Evolutionary conservation across 1,139 yeast genomes (phyloP).

Genomic region (Pichia sp.): DNA sequence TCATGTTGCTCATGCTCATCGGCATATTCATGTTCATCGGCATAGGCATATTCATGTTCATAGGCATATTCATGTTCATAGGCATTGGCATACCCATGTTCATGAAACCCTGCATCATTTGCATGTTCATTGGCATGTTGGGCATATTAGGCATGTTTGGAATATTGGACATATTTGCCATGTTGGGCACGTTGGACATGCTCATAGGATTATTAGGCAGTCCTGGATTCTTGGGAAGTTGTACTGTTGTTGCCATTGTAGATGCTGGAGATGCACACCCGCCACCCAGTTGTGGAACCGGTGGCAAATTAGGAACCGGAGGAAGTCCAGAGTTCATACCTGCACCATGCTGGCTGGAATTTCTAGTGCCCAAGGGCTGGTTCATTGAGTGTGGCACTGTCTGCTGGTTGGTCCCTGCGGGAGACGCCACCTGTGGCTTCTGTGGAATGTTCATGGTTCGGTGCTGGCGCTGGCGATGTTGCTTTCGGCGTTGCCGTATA

Average conservation of each 20-base stretch:
- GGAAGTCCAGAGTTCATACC: too few relatives aligned
- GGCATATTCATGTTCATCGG: background rate
- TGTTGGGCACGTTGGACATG: conserved; percentile 2
- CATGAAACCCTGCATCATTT: too few relatives aligned
- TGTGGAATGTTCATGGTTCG: background rate
- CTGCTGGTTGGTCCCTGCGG: too few relatives aligned
- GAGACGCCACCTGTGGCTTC: background rate
- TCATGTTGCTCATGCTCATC: conserved; percentile 1
- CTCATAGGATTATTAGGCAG: background rate
- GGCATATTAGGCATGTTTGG: background rate
- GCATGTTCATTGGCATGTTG: background rate
- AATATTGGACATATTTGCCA: conserved; percentile 4
- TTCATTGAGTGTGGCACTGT: too few relatives aligned
- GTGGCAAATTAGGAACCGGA: background rate
- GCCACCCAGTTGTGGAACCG: background rate
- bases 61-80: conserved; percentile 2
- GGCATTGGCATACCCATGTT: too few relatives aligned
- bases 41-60: conserved; percentile 1
- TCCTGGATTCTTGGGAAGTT: background rate
- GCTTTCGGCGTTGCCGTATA: too few relatives aligned
- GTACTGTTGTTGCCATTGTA: background rate
- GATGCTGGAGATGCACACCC: background rate
- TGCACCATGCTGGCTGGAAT: too few relatives aligned
- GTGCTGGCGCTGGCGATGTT: too few relatives aligned
- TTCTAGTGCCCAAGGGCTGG: too few relatives aligned